Percentiles rank a stretch among this genome's conserved stretches.
phyloP scores from a whole-genome alignment of 345 rosid species.

The Eutrema yunnanense region DNA sequence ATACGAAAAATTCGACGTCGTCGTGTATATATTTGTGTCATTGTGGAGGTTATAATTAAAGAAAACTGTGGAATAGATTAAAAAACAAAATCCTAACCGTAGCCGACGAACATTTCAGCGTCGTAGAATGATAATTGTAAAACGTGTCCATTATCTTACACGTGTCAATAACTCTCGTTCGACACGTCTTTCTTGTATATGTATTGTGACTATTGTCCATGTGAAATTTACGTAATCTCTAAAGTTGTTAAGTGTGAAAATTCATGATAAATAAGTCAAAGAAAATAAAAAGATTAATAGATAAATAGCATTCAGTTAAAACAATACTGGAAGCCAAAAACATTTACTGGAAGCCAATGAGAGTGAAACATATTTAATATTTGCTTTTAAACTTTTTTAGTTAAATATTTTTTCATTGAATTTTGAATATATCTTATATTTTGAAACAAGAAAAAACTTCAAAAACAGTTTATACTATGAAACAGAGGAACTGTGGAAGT shows the following conservation, averaged over 20 bases:
- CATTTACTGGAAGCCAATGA: too few species aligned
- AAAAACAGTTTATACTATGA: too few species aligned
- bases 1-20: not conserved
- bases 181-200: conserved; percentile 1
- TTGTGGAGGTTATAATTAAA: not conserved
- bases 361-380: too few species aligned
- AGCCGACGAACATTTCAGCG: not conserved
- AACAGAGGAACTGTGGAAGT: too few species aligned
- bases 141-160: not conserved
- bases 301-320: too few species aligned
- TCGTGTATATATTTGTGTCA: not conserved
- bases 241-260: not conserved
- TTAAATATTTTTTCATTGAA: too few species aligned
- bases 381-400: too few species aligned
- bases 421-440: too few species aligned
- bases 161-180: not conserved
- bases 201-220: not conserved
- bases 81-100: not conserved
- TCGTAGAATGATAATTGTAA: not conserved
- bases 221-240: not conserved
- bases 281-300: not conserved
- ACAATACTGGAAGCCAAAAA: too few species aligned
- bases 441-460: too few species aligned
- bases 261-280: not conserved
- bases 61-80: not conserved